Conservation (phyloP, 192 early-diverging fungal genomes). For the Lobosporangium transversale region DNA sequence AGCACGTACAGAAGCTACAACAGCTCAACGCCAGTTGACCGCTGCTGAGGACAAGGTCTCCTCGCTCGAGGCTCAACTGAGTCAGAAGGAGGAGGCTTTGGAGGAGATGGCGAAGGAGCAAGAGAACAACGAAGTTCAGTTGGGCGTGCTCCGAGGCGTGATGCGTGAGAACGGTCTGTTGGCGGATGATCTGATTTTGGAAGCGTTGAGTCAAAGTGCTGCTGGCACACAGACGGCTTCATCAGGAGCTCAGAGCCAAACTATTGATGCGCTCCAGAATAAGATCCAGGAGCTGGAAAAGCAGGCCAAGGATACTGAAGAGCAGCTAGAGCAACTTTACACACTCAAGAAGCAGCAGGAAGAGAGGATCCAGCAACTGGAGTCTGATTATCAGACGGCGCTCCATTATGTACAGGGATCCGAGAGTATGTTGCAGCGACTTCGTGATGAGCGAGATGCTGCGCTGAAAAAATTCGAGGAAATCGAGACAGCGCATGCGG, state of each 20-base stretch:
- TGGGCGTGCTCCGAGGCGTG: slow-evolving; percentile 60
- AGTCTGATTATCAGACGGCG: slow-evolving; percentile 57
- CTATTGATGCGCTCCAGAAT: slow-evolving; percentile 23
- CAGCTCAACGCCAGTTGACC: slow-evolving; percentile 49
- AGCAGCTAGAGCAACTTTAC: slow-evolving; percentile 23
- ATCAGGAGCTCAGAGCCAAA: slow-evolving; percentile 6
- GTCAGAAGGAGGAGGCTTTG: slow-evolving; percentile 55
- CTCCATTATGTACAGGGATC: slow-evolving; percentile 51
- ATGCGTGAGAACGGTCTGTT: slow-evolving; percentile 60
- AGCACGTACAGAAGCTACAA: slow-evolving; percentile 52
- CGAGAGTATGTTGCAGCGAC: slow-evolving; percentile 49
- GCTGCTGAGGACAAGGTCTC: slow-evolving; percentile 56
- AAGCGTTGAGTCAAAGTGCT: slow-evolving; percentile 29
- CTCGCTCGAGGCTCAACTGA: slow-evolving; percentile 45
- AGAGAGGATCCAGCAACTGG: slow-evolving; percentile 54
- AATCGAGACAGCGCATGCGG: slow-evolving; percentile 15
- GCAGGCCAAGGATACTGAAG: slow-evolving; percentile 28
- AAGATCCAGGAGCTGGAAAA: slow-evolving; percentile 31
- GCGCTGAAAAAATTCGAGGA: not conserved
- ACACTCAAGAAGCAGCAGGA: slow-evolving; percentile 32
- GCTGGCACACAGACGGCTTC: slow-evolving; percentile 4
- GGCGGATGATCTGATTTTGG: slow-evolving; percentile 50
- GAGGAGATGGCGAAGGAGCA: slow-evolving; percentile 58
- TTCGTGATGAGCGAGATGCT: slow-evolving; percentile 43
- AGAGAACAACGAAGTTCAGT: slow-evolving; percentile 65